Evolutionary conservation across 2,329 filamentous ascomycete genomes (phyloP).

Genomic region (Trichoderma simmonsii): DNA sequence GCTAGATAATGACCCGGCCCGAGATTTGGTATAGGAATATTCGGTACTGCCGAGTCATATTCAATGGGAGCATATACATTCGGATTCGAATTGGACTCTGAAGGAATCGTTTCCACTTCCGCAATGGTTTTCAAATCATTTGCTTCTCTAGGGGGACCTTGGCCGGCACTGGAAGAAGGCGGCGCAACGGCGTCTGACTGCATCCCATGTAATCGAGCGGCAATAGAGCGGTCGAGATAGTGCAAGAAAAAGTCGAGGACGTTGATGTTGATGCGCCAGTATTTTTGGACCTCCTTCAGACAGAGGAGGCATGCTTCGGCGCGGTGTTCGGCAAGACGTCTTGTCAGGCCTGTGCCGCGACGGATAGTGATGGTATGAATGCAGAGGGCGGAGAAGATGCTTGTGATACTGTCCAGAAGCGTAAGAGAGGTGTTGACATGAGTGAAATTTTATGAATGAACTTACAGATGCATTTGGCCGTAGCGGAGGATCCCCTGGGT

Average conservation of each 20-base stretch:
- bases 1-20: conserved; percentile 6
- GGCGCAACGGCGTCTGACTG: background rate
- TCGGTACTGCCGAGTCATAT: background rate
- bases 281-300: conserved; percentile 39
- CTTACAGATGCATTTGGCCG: conserved; percentile 39
- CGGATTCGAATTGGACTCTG: background rate
- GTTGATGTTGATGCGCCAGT: conserved; percentile 41
- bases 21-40: background rate
- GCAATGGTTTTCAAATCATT: background rate
- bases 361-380: conserved; percentile 38
- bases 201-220: conserved; percentile 32
- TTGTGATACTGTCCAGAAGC: conserved; percentile 31
- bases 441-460: background rate
- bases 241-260: conserved; percentile 38
- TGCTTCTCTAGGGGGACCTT: conserved; percentile 10
- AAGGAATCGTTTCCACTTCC: background rate
- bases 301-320: conserved; percentile 38
- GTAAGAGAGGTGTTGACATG: background rate
- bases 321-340: conserved; percentile 36
- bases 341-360: conserved; percentile 31
- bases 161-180: background rate
- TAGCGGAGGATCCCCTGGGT: conserved; percentile 34
- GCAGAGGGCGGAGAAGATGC: conserved; percentile 37
- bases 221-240: conserved; percentile 38
- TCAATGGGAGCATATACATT: background rate